Base-by-base conservation (phyloP, 2,329 filamentous ascomycete species). In the Fusarium sp. region DNA sequence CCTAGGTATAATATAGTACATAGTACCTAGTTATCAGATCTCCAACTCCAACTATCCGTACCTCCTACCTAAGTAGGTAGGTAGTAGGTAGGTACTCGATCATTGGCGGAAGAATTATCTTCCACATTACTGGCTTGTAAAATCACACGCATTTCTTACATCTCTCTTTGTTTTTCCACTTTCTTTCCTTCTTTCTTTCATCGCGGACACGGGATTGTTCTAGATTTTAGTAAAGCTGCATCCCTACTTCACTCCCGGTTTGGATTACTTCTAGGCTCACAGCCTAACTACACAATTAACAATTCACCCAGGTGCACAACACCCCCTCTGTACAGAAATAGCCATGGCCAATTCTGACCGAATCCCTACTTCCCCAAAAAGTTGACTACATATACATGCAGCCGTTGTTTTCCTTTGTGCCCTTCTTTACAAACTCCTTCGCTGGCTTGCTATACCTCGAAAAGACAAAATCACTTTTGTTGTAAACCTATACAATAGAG, bases 181-280 rank as follows among this genome's bases (percentile, higher is more conserved):
- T 23, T 23, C 21, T 23, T 23, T 23, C 21, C 21, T 23, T 14
- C 28, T 14, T 30, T 73, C 56, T 76, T 77, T 80, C 80, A 81
- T 62, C 79, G 72, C 49, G 82, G 57, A 57, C 76, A 78, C 6
- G 79, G 78, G 25, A 81, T 72, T 54, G 72, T 74, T 58, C 34
- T 52, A 31, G 41, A 65, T 48, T 26, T 34, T 37, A 39, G 18
- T 26, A 19, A 51, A 34, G 23, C 31, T 51, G 18, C 30, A 26
- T 41, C n/a, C n/a, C 14, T n/a, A 26, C 18, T 31, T 41, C 34
- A n/a, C 31, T 18, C n/a, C 13, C 23, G 21, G 4, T 25, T 26
- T 26, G 13, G n/a, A 51, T 14, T 19, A 25, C 21, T 25, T 34
- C 30, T 13, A 28, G 19, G 18, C n/a, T 23, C 8, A 18, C 19